Evolutionary conservation across 192 early-diverging fungal genomes (phyloP).

Genomic region (Backusella morwellensis): DNA sequence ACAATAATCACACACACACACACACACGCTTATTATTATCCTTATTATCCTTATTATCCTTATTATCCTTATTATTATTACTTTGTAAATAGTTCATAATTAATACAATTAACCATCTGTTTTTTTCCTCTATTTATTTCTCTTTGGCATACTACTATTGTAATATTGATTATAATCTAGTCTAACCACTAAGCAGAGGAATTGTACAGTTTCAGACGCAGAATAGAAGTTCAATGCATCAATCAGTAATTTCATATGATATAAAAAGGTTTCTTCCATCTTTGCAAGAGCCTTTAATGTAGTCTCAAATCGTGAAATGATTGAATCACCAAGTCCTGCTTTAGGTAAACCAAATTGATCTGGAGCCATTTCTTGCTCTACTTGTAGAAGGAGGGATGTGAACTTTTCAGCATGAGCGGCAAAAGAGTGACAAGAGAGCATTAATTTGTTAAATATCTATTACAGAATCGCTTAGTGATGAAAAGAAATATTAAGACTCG

Average conservation of each 20-base stretch:
- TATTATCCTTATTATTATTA: background rate
- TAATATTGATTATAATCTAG: conserved; percentile 81
- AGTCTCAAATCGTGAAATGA: conserved; percentile 33
- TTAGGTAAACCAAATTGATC: conserved; percentile 30
- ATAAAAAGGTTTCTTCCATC: conserved; percentile 60
- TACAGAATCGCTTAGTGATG: background rate
- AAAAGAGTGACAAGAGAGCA: conserved; percentile 58
- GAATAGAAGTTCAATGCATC: conserved; percentile 80
- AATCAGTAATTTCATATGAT: conserved; percentile 70
- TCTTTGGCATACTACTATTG: conserved; percentile 16
- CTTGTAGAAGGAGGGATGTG: conserved; percentile 35
- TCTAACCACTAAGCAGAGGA: conserved; percentile 60
- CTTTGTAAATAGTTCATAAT: conserved; percentile 5
- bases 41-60: too few species aligned
- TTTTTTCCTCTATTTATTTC: background rate
- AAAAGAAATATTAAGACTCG: background rate
- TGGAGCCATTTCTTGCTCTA: conserved; percentile 32
- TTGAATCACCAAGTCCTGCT: conserved; percentile 31
- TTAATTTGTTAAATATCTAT: conserved; percentile 67
- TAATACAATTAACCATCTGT: background rate
- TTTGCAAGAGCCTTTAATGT: conserved; percentile 41
- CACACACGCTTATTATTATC: background rate
- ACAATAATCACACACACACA: background rate
- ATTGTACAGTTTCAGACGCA: conserved; percentile 61
- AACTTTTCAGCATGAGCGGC: conserved; percentile 56